Base-by-base conservation (phyloP, 495 filamentous ascomycete species). In the Tirmania nivea region DNA sequence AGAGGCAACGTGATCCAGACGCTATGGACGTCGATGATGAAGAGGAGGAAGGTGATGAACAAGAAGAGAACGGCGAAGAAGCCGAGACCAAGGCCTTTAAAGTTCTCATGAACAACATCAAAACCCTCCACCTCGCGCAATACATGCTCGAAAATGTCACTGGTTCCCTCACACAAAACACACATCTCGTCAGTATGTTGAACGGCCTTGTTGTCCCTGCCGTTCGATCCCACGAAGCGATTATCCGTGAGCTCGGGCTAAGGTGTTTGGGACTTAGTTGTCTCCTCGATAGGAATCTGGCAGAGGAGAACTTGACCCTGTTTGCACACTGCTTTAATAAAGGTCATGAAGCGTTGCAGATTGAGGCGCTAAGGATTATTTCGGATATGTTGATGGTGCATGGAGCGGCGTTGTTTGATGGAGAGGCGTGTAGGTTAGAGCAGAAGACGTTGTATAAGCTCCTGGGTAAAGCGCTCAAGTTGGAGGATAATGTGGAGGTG, bases 151-250 rank as follows among this genome's bases (percentile, higher is more conserved):
- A 92, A 63, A 90, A 94, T 60, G 83, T 95, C 1, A 70, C 83
- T 52, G 83, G 86, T 19, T 78, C 81, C 54, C 71, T 96, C 34
- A 87, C 94, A 65, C 71, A 83, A 48, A 94, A 94, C 65, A 78
- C 79, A 55, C 78, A 92, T 60, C 69, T 99, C 12, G 84, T 93
- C 2, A 83, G 84, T 34, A 94, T 95, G 84, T 73, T 96, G 45
- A 95, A 99, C 66, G 95, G 92, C 61, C 75, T 96, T 3, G 83
- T 99, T 39, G 85, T 96, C 1, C 92, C 92, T 6, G 92, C 90
- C 45, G 87, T 95, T 19, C 78, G 88, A 47, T 87, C 80, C 61
- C 86, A 93, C 61, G 90, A 96, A 65, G 85, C 86, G 0, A 86
- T 86, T 0, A 86, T 99, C 49, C 76, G 92, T 49, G 90, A 96